Conservation (phyloP, 108 stramenopile genomes). For the Skeletonema marinoi region DNA sequence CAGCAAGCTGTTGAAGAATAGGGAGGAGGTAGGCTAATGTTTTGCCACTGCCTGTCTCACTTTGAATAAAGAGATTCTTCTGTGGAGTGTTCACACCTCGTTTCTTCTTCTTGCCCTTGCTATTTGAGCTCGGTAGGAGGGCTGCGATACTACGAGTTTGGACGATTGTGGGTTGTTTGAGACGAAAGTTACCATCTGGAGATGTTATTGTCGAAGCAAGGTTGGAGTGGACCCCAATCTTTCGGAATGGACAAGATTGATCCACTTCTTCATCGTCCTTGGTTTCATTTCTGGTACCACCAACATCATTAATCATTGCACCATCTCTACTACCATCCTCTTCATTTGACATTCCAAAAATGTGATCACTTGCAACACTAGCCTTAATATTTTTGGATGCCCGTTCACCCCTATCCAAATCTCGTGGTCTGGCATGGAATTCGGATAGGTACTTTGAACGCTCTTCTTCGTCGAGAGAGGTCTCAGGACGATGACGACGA, state of each 20-base stretch:
- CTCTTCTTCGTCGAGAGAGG: constrained; percentile 50
- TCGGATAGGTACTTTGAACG: constrained; percentile 74
- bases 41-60: constrained; percentile 92
- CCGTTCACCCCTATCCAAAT: constrained; percentile 72
- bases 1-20: constrained; percentile 80
- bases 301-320: not conserved
- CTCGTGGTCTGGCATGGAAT: constrained; percentile 86
- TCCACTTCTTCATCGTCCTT: not conserved
- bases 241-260: constrained; percentile 35
- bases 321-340: not conserved
- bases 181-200: constrained; percentile 37
- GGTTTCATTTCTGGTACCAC: constrained; percentile 10
- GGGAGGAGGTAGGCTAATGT: constrained; percentile 94
- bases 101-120: not conserved
- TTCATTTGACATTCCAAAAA: constrained; percentile 20
- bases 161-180: constrained; percentile 71
- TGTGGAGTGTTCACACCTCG: not conserved
- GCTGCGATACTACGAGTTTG: constrained; percentile 55
- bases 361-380: constrained; percentile 44
- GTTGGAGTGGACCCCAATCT: constrained; percentile 54
- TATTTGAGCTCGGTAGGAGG: constrained; percentile 29
- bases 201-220: constrained; percentile 51
- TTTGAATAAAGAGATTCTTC: constrained; percentile 83
- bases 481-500: constrained; percentile 2
- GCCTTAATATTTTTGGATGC: constrained; percentile 37